Conservation (phyloP, 345 rosid genomes). For the Brassica rapa region DNA sequence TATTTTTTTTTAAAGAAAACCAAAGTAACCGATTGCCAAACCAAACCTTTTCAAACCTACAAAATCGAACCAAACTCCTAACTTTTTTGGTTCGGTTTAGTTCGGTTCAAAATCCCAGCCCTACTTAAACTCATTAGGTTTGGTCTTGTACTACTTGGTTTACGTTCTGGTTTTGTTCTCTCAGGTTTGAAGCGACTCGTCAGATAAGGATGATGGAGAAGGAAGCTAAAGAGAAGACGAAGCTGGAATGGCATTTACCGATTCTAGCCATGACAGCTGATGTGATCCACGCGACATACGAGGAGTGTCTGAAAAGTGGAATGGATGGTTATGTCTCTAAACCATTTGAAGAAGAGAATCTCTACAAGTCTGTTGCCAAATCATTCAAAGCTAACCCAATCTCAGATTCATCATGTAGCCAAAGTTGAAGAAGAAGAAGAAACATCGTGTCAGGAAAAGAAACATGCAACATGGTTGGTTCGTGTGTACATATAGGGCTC, state of each 20-base stretch:
- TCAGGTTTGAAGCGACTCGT: slow-evolving; percentile 90
- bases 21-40: not conserved
- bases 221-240: slow-evolving; percentile 57
- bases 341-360: slow-evolving; percentile 94
- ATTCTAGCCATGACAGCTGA: slow-evolving; percentile 98
- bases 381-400: slow-evolving; percentile 66
- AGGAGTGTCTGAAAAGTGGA: slow-evolving; percentile 79
- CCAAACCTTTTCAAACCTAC: no score
- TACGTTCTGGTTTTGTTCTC: not conserved
- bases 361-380: slow-evolving; percentile 78
- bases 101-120: not conserved
- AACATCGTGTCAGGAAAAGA: not conserved
- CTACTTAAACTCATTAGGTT: not conserved
- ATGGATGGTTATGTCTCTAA: slow-evolving; percentile 98
- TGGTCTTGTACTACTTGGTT: not conserved
- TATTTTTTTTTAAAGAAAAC: not conserved
- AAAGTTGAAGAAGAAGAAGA: not conserved
- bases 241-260: slow-evolving; percentile 69
- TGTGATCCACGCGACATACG: slow-evolving; percentile 89
- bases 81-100: not conserved
- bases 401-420: slow-evolving; percentile 33
- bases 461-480: not conserved
- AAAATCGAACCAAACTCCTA: not conserved
- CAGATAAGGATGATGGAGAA: slow-evolving; percentile 76
- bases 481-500: not conserved